Base-by-base conservation (phyloP, 768 basidiomycete species). In the Hortiboletus flavorubellus region DNA sequence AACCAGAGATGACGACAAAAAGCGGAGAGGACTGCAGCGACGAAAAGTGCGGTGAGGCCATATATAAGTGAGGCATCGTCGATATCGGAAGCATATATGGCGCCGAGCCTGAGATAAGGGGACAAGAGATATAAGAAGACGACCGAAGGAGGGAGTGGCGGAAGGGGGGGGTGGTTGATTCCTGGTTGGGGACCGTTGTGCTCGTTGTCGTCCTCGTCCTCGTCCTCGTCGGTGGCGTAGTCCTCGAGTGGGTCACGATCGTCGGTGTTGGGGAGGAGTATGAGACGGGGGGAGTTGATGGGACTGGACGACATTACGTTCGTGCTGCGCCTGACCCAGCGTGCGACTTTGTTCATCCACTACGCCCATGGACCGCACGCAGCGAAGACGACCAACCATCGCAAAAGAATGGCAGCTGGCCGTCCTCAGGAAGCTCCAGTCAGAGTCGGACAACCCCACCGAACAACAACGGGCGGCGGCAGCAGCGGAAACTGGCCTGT, bases 1-100 rank as follows among this genome's bases (percentile, higher is more conserved):
- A 87, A 89, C 84, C 85, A 87, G 46, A 91, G 72, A 60, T 88
- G 86, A 48, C 86, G 74, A 38, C 83, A 76, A 58, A 87, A 81
- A 33, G 78, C 78, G 8, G 87, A 78, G 14, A 86, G 70, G 35
- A 77, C 59, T n/a, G 84, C 83, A 54, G 83, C 83, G 30, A 77
- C 61, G 33, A 83, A 44, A 2, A 89, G 68, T 1, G 74, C 69
- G 30, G 81, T 71, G 30, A 89, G 71, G 4, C 78, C 75, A 30
- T 77, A 73, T 62, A 78, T 76, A 39, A 86, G 70, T 4, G 84
- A 75, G 45, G 77, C 63, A 37, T 70, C 69, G 7, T 76, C 72
- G 9, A 56, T 39, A 56, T 79, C 76, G n/a, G 81, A 75, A 9
- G 87, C 63, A 44, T 83, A 74, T 54, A 90, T 74, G 29, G 87